Evolutionary conservation across 352 stramenopile genomes (phyloP).

Genomic region (Pythium chondricola): DNA sequence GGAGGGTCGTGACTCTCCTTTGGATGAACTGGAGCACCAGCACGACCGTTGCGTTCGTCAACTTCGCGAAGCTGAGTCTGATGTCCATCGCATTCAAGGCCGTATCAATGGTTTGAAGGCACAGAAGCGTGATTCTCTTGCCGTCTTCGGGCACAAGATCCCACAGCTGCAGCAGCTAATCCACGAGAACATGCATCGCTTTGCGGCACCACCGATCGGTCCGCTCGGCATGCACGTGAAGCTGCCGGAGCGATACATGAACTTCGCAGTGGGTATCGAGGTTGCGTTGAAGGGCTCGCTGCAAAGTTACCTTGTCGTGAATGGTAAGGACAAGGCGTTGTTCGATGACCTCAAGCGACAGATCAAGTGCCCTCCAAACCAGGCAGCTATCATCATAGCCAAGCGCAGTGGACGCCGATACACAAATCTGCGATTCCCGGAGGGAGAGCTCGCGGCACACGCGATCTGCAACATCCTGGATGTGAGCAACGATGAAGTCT

Average conservation of each 20-base stretch:
- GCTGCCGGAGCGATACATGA: constrained; percentile 56
- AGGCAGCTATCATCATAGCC: constrained; percentile 79
- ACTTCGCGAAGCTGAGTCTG: constrained; percentile 47
- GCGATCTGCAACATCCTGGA: constrained; percentile 76
- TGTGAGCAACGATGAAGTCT: constrained; percentile 68
- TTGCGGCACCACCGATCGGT: constrained; percentile 59
- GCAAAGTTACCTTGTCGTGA: constrained; percentile 72
- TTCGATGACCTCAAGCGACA: constrained; percentile 70
- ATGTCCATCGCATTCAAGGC: constrained; percentile 35
- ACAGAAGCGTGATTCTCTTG: constrained; percentile 55
- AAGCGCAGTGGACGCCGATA: constrained; percentile 51
- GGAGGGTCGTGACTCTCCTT: constrained; percentile 20
- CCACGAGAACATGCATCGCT: constrained; percentile 57
- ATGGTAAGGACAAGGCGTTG: constrained; percentile 68
- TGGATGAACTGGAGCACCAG: constrained; percentile 56
- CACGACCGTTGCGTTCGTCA: constrained; percentile 50
- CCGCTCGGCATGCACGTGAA: constrained; percentile 70
- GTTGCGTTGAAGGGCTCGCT: constrained; percentile 65
- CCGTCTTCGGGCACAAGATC: constrained; percentile 62
- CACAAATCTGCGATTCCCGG: constrained; percentile 42
- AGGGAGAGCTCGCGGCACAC: constrained; percentile 42
- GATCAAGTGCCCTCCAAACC: constrained; percentile 54
- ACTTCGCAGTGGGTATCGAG: constrained; percentile 68
- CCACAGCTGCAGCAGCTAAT: constrained; percentile 73
- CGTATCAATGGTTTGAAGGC: constrained; percentile 39